phyloP scores from a whole-genome alignment of 2,329 filamentous ascomycete genomes.

The Metarhizium sp. region DNA sequence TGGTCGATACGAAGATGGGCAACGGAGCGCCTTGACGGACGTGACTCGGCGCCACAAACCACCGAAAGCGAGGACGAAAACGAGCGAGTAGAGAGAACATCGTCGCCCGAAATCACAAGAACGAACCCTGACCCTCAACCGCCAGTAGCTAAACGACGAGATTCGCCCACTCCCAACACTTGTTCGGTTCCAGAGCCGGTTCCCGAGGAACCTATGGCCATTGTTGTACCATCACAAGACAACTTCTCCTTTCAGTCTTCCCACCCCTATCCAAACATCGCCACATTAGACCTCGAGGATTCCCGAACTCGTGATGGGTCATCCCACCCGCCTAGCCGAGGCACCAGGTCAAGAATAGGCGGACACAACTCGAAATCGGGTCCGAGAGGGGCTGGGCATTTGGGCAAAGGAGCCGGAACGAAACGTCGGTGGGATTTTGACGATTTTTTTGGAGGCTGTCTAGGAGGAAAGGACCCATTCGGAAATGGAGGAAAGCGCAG shows the following conservation, averaged over 20 bases:
- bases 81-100: slow-evolving; percentile 50
- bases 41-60: slow-evolving; percentile 41
- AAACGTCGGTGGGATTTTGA: slow-evolving; percentile 66
- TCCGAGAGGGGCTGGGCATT: slow-evolving; percentile 25
- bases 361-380: slow-evolving; percentile 14
- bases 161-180: slow-evolving; percentile 17
- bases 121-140: slow-evolving; percentile 32
- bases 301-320: slow-evolving; percentile 30
- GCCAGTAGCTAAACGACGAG: slow-evolving; percentile 14
- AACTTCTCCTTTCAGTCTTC: slow-evolving; percentile 62
- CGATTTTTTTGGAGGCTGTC: slow-evolving; percentile 64
- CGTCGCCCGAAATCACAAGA: slow-evolving; percentile 49
- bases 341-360: slow-evolving; percentile 20
- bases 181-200: slow-evolving; percentile 13
- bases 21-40: slow-evolving; percentile 58
- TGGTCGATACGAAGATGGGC: slow-evolving; percentile 55
- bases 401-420: slow-evolving; percentile 57
- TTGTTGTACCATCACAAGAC: slow-evolving; percentile 46
- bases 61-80: slow-evolving; percentile 62
- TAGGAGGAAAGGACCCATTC: slow-evolving; percentile 53
- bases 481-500: slow-evolving; percentile 39
- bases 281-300: slow-evolving; percentile 51
- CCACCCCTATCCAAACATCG: slow-evolving; percentile 51
- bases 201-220: slow-evolving; percentile 24
- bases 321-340: slow-evolving; percentile 16